Base-by-base conservation (phyloP, 169 alveolate species). In the Cryptosporidium canis region DNA sequence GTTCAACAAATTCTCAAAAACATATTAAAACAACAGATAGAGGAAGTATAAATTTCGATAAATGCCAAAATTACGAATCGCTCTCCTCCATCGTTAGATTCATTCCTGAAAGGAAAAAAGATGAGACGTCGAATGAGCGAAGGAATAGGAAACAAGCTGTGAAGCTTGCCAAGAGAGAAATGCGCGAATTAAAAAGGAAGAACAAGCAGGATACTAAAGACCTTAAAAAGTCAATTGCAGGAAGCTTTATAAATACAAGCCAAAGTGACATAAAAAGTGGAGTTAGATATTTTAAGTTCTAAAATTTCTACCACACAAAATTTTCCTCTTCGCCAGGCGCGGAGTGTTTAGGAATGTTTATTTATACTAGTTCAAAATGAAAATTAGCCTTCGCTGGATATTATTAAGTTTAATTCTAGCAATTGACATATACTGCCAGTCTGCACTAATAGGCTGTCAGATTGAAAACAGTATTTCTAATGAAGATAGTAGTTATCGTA, bases 121-220 rank as follows among this genome's bases (percentile, higher is more conserved):
- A 87, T 48, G 97, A 94, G 87, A 93, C 96, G 5, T 67, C 92
- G 6, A 96, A 94, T 35, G 96, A 94, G 58, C 92, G 90, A 72
- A 85, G 90, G 31, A 95, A 91, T 39, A 51, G 97, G 27, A 94
- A 94, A 66, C 84, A 85, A 29, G 85, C 94, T 16, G 95, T 94
- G 8, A 94, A 94, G 27, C 93, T 92, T 44, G 96, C 97, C 0
- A 94, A 91, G 83, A 90, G 94, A 7, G 71, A 90, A 77, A 94
- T 93, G 51, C 65, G 94, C 31, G 92, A 92, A 53, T 35, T 94
- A 84, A 94, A 94, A 90, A 93, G 94, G 67, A 93, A 92, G 61
- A 94, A 93, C 48, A 92, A 92, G 33, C 87, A 56, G 53, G 66
- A 77, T 35, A 39, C 65, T 7, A 77, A 77, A 77, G 55, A 77